phyloP scores from a whole-genome alignment of 2,329 filamentous ascomycete species.

The Pestalotiopsis sp. region DNA sequence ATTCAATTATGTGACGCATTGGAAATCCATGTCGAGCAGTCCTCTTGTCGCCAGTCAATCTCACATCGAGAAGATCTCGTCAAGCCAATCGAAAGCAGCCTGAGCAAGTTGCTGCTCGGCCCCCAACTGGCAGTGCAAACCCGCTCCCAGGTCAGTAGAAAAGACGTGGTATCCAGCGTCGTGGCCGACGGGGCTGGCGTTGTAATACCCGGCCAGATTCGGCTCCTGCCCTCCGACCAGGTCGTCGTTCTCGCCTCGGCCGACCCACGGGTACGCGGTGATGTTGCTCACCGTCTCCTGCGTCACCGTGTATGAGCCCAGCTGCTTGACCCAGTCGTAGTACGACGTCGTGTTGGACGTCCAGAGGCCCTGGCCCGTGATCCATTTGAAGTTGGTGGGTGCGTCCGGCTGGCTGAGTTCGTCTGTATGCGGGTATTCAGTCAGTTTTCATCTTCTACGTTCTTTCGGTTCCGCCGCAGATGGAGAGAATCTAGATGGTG shows the following conservation, averaged over 20 bases:
- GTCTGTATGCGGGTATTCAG: neutral
- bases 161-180: neutral
- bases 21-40: neutral
- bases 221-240: neutral
- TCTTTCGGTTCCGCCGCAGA: neutral
- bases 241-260: conserved; percentile 7
- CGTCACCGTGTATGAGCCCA: neutral
- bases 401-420: neutral
- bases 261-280: neutral
- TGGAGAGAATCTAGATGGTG: neutral
- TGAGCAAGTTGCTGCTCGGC: conserved; percentile 6
- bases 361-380: conserved; percentile 8
- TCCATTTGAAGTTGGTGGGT: neutral
- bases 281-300: conserved; percentile 7
- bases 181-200: neutral
- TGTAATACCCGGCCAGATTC: conserved; percentile 1
- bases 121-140: conserved; percentile 6
- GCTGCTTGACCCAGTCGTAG: conserved; percentile 2
- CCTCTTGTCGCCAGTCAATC: neutral
- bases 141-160: neutral
- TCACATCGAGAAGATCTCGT: neutral
- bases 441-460: neutral
- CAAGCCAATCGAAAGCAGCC: conserved; percentile 7
- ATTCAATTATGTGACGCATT: neutral
- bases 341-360: neutral